Percentiles rank a stretch among this genome's conserved stretches.
These are phyloP conservation scores for Magnusiomyces fungicola DNA, from an alignment of 1,139 yeast species.

Conservation along the genomic window DNA sequence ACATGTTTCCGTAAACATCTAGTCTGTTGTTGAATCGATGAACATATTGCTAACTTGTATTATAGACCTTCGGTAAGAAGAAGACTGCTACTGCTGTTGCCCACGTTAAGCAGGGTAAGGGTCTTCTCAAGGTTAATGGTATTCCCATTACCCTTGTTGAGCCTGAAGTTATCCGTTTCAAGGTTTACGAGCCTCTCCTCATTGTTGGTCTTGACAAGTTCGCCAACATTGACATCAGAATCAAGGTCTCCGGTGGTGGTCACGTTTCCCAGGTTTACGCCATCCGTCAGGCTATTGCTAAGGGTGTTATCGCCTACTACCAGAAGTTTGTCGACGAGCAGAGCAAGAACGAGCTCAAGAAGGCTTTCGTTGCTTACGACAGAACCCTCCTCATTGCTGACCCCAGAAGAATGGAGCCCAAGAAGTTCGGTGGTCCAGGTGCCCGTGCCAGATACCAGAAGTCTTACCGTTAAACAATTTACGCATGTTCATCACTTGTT, in stretches of 20 bases:
- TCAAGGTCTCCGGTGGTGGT: conserved; percentile 99
- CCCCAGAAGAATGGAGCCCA: conserved; percentile 99
- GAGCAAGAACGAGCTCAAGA: conserved; percentile 98
- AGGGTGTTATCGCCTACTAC: conserved; percentile 99
- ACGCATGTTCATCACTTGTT: not conserved
- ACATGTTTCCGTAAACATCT: no score
- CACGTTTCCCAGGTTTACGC: conserved; percentile 99
- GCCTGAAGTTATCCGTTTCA: conserved; percentile 98
- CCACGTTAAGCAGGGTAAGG: conserved; percentile 98
- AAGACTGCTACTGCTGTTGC: conserved; percentile 99
- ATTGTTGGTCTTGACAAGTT: conserved; percentile 98
- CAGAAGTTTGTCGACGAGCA: conserved; percentile 99
- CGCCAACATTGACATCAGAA: conserved; percentile 97
- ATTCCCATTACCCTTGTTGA: conserved; percentile 97
- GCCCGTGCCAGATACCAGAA: conserved; percentile 99
- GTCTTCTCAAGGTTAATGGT: conserved; percentile 98
- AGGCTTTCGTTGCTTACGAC: conserved; percentile 95
- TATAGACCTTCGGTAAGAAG: conserved; percentile 98
- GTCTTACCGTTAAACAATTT: conserved; percentile 86
- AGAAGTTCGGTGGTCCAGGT: conserved; percentile 99
- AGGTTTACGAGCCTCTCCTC: conserved; percentile 98
- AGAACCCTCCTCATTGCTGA: conserved; percentile 99
- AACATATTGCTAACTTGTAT: no score
- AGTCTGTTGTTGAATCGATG: no score
- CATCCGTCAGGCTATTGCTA: conserved; percentile 99